A percentile compares a stretch with the other conserved stretches of the same genome.
phyloP scores from a whole-genome alignment of 1,284 basidiomycete species.

The Apiotrichum gracile region DNA sequence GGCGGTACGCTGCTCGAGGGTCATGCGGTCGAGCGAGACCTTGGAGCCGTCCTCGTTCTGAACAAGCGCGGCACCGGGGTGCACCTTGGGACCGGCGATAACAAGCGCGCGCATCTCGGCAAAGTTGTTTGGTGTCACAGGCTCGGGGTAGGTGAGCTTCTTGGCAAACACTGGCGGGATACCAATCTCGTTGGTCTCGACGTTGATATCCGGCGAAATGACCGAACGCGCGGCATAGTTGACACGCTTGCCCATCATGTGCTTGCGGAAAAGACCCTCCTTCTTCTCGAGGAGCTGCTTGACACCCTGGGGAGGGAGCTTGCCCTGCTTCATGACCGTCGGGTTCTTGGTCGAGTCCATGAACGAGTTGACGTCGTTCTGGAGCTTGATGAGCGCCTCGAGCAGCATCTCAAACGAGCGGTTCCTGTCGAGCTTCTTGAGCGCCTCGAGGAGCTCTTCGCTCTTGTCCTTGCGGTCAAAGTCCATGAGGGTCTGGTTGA shows the following conservation, averaged over 20 bases:
- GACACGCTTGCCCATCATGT: constrained; percentile 99
- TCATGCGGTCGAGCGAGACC: constrained; percentile 76
- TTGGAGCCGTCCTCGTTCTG: constrained; percentile 91
- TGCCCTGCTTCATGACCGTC: constrained; percentile 72
- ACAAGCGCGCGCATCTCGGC: constrained; percentile 84
- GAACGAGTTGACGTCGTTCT: constrained; percentile 93
- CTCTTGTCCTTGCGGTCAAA: constrained; percentile 10
- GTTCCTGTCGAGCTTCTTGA: constrained; percentile 31
- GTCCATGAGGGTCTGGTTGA: constrained; percentile 53
- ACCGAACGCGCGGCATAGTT: constrained; percentile 99
- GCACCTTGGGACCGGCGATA: constrained; percentile 80
- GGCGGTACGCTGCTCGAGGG: constrained; percentile 81
- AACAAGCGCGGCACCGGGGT: constrained; percentile 92
- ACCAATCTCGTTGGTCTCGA: constrained; percentile 98
- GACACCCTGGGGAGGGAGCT: constrained; percentile 86
- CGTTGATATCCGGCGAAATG: constrained; percentile 98
- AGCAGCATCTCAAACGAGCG: constrained; percentile 66
- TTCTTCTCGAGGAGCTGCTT: constrained; percentile 99
- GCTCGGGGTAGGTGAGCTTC: constrained; percentile 96
- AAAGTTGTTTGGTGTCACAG: constrained; percentile 88
- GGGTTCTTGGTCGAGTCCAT: constrained; percentile 98
- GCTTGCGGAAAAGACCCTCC: constrained; percentile 94
- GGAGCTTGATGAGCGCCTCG: constrained; percentile 79
- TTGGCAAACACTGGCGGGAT: constrained; percentile 96
- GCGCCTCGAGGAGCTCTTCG: constrained; percentile 9